Conservation (phyloP, 306 rosid genomes). For the Elaeagnus macrophylla region DNA sequence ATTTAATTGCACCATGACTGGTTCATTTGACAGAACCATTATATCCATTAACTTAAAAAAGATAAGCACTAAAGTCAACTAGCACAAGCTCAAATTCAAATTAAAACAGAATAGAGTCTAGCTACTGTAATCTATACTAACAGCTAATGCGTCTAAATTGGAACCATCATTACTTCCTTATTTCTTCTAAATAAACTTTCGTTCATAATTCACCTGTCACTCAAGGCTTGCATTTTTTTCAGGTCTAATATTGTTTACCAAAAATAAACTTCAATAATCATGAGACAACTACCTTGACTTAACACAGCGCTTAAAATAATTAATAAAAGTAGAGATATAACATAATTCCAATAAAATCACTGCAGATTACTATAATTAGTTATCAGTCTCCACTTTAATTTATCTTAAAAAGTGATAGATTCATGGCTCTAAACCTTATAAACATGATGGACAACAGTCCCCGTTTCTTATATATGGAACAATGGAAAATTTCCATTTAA, state of each 20-base stretch:
- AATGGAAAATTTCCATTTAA: neutral
- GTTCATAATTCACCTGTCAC: neutral
- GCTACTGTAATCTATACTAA: neutral
- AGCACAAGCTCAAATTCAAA: neutral
- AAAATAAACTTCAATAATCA: neutral
- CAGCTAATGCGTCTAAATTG: neutral
- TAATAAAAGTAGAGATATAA: no score
- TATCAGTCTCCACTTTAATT: no score
- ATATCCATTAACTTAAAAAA: neutral
- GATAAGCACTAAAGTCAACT: neutral
- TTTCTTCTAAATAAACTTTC: neutral
- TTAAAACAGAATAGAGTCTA: neutral
- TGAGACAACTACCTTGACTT: neutral
- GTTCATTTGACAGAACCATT: neutral
- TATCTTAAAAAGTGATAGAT: no score
- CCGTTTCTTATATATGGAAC: neutral
- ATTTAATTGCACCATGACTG: no score
- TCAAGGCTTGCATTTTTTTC: neutral
- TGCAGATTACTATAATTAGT: no score
- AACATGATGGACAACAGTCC: no score
- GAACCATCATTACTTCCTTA: neutral
- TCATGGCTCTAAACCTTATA: no score
- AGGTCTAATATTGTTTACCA: neutral
- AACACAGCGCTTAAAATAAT: neutral
- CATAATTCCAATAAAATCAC: no score